Percentiles rank a stretch among this genome's conserved stretches.
These are phyloP conservation scores for Tolypocladium sp. DNA, from an alignment of 2,329 filamentous ascomycete species.

Conservation along the genomic window DNA sequence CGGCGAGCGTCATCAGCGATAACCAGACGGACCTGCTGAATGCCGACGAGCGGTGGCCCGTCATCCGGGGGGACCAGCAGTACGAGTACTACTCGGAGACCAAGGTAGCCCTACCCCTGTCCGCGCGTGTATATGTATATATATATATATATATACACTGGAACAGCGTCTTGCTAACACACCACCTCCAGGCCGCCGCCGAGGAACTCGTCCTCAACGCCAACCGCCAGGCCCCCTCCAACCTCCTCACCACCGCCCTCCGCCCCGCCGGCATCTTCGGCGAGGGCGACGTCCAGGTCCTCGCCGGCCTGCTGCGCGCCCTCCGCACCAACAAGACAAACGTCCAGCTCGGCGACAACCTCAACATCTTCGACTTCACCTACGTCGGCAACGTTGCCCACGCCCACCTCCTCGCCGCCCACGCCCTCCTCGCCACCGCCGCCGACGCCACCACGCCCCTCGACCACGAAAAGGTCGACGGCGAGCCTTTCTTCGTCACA, in stretches of 20 bases:
- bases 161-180: neutral
- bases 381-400: slow-evolving; percentile 59
- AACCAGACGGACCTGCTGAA: slow-evolving; percentile 71
- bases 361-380: slow-evolving; percentile 56
- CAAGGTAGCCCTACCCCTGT: slow-evolving; percentile 48
- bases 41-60: slow-evolving; percentile 74
- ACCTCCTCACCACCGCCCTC: slow-evolving; percentile 69
- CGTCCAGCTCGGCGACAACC: slow-evolving; percentile 68
- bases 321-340: slow-evolving; percentile 59
- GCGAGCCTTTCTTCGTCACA: slow-evolving; percentile 82
- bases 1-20: slow-evolving; percentile 78
- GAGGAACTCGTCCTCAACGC: slow-evolving; percentile 72
- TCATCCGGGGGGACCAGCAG: slow-evolving; percentile 62
- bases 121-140: too few species aligned
- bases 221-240: slow-evolving; percentile 50
- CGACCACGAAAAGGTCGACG: slow-evolving; percentile 66
- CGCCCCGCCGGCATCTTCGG: slow-evolving; percentile 87
- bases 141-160: too few species aligned
- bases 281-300: slow-evolving; percentile 71
- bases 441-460: slow-evolving; percentile 52
- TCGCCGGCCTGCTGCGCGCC: slow-evolving; percentile 65
- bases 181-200: slow-evolving; percentile 51
- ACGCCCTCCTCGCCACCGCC: slow-evolving; percentile 55
- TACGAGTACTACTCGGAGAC: slow-evolving; percentile 83
- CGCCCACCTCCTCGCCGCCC: slow-evolving; percentile 73